A percentile compares a stretch with the other conserved stretches of the same genome.
Conservation (phyloP, 345 rosid genomes). For the Citrus cavaleriei region DNA sequence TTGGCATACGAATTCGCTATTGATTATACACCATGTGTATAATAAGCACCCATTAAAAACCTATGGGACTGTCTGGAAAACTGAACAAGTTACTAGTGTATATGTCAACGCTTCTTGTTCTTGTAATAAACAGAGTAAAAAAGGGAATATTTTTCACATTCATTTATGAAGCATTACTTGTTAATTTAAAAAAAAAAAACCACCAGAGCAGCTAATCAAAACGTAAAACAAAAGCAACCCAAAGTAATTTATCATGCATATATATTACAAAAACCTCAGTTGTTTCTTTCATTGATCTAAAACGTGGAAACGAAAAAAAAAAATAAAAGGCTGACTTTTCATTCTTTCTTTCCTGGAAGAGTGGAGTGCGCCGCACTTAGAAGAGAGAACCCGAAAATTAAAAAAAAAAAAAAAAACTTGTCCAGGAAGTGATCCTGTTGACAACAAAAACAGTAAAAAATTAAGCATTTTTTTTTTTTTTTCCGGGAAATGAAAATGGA, state of each 20-base stretch:
- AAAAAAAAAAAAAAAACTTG: not conserved
- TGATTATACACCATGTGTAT: not conserved
- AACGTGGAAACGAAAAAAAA: not conserved
- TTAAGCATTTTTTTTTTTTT: not conserved
- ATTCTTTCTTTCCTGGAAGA: not conserved
- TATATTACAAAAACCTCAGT: not conserved
- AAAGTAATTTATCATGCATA: not conserved
- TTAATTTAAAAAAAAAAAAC: not conserved
- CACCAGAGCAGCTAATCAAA: not conserved
- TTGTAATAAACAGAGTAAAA: not conserved
- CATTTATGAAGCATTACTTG: not conserved
- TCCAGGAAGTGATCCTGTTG: not conserved
- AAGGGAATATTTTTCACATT: not conserved
- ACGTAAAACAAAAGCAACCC: not conserved
- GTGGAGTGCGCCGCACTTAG: not conserved
- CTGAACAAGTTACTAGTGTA: not conserved
- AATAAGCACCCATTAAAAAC: not conserved
- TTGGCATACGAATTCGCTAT: not conserved
- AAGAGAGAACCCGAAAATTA: not conserved
- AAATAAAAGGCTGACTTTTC: not conserved
- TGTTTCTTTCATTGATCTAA: not conserved
- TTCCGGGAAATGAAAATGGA: not conserved
- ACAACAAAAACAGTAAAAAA: no score
- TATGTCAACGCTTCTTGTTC: not conserved
- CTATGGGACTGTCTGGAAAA: not conserved